These are phyloP conservation scores for Neurospora sp. DNA, from an alignment of 2,329 filamentous ascomycete species.

Conservation along the genomic window DNA sequence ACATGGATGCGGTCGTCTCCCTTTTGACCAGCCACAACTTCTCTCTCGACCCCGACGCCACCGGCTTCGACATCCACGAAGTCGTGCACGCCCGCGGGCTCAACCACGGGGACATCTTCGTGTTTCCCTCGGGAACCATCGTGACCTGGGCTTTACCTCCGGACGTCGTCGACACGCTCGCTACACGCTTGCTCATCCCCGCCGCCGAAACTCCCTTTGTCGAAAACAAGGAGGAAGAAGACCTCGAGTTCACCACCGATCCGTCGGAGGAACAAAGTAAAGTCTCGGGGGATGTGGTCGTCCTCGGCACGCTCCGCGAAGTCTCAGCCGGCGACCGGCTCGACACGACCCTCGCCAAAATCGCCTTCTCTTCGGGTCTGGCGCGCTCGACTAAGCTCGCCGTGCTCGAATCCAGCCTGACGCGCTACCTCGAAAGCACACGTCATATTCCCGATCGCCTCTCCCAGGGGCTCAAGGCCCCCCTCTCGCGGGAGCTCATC, in stretches of 20 bases:
- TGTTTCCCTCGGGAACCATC: conserved; percentile 89
- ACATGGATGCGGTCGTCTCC: conserved; percentile 50
- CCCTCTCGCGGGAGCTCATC: conserved; percentile 66
- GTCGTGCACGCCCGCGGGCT: conserved; percentile 52
- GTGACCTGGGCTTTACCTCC: conserved; percentile 85
- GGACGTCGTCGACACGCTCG: conserved; percentile 57
- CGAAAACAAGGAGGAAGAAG: conserved; percentile 68
- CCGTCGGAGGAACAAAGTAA: conserved; percentile 59
- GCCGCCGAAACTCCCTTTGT: conserved; percentile 69
- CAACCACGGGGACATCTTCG: conserved; percentile 76
- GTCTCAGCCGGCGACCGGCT: conserved; percentile 33
- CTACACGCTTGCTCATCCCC: conserved; percentile 60
- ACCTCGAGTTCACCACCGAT: conserved; percentile 80
- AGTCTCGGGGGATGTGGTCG: conserved; percentile 80
- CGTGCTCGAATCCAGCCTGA: conserved; percentile 74
- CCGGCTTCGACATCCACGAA: conserved; percentile 49
- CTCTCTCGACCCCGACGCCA: conserved; percentile 50
- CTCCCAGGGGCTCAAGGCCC: conserved; percentile 44
- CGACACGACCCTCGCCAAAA: conserved; percentile 72
- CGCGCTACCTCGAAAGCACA: conserved; percentile 78
- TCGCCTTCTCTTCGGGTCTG: conserved; percentile 90
- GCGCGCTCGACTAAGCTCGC: conserved; percentile 89
- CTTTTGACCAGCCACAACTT: conserved; percentile 51
- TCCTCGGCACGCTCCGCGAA: conserved; percentile 66
- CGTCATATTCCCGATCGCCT: conserved; percentile 71